A percentile compares a stretch with the other conserved stretches of the same genome.
These are phyloP conservation scores for Cyanidiococcus yangmingshanensis DNA, from an alignment of 23 red algal genomes.

Conservation along the genomic window DNA sequence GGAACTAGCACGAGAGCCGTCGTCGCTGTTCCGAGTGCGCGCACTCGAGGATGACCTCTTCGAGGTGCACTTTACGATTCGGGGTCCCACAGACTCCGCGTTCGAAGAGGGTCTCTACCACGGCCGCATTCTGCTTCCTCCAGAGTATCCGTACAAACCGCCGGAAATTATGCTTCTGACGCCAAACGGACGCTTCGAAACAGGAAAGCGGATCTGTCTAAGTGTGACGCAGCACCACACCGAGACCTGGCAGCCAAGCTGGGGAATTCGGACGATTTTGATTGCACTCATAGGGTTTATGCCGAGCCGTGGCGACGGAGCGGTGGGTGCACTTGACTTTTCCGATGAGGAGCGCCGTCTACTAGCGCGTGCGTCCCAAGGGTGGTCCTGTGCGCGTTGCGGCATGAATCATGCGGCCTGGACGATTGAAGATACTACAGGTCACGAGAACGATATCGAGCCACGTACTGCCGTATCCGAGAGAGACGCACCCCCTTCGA, in stretches of 20 bases:
- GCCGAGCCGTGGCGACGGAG: slow-evolving; percentile 55
- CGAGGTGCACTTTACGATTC: slow-evolving; percentile 93
- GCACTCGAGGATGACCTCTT: slow-evolving; percentile 92
- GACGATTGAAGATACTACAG: too few relatives aligned
- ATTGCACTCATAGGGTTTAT: slow-evolving; percentile 87
- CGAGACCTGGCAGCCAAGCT: slow-evolving; percentile 97
- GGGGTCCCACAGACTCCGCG: slow-evolving; percentile 65
- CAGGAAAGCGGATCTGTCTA: slow-evolving; percentile 85
- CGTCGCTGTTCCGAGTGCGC: slow-evolving; percentile 43
- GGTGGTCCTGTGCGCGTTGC: slow-evolving; percentile 8
- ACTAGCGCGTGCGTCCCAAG: slow-evolving; percentile 26
- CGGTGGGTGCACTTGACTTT: slow-evolving; percentile 62
- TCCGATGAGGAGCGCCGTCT: slow-evolving; percentile 48
- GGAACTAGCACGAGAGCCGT: slow-evolving; percentile 49
- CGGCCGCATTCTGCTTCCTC: slow-evolving; percentile 74
- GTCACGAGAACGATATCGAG: too few relatives aligned
- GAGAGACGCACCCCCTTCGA: too few relatives aligned
- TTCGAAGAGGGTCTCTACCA: slow-evolving; percentile 90
- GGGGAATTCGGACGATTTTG: slow-evolving; percentile 92
- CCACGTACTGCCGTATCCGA: too few relatives aligned
- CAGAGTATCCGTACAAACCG: slow-evolving; percentile 94
- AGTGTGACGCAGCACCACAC: slow-evolving; percentile 78
- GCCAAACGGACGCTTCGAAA: slow-evolving; percentile 96
- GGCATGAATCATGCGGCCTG: background rate
- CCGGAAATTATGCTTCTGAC: slow-evolving; percentile 97